These are phyloP conservation scores for Bombardia bombarda DNA, from an alignment of 495 filamentous ascomycete species.

Conservation along the genomic window DNA sequence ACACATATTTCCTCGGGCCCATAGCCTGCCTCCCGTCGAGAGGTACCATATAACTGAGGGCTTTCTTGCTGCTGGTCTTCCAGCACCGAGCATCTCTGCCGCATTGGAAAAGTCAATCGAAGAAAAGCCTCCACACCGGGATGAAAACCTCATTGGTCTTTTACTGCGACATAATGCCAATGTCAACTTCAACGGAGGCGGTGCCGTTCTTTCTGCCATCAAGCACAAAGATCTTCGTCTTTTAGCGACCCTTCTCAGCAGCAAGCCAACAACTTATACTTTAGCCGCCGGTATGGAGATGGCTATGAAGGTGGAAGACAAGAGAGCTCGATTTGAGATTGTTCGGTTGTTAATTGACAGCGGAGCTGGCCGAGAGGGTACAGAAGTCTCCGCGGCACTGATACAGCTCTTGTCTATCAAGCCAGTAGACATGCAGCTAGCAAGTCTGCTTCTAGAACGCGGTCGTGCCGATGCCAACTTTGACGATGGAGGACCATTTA, in stretches of 20 bases:
- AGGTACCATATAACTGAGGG: constrained; percentile 32
- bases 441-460: constrained; percentile 29
- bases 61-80: constrained; percentile 31
- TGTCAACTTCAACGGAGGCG: constrained; percentile 36
- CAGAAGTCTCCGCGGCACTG: constrained; percentile 29
- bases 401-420: constrained; percentile 22
- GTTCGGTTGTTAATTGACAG: constrained; percentile 29
- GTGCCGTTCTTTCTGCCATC: constrained; percentile 32
- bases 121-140: constrained; percentile 29
- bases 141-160: constrained; percentile 34
- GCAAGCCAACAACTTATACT: constrained; percentile 28
- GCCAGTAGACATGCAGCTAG: constrained; percentile 29
- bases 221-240: constrained; percentile 26
- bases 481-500: constrained; percentile 25
- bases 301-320: constrained; percentile 29
- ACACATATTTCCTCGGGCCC: constrained; percentile 29
- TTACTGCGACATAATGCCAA: constrained; percentile 36
- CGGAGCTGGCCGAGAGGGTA: constrained; percentile 25
- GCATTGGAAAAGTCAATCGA: constrained; percentile 36
- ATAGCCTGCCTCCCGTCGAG: constrained; percentile 19
- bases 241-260: constrained; percentile 29
- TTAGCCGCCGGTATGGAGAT: constrained; percentile 24
- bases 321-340: constrained; percentile 26
- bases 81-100: constrained; percentile 24
- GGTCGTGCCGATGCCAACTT: constrained; percentile 38